Base-by-base conservation (phyloP, 140 eudicot genomes). In the Anethum foeniculum region DNA sequence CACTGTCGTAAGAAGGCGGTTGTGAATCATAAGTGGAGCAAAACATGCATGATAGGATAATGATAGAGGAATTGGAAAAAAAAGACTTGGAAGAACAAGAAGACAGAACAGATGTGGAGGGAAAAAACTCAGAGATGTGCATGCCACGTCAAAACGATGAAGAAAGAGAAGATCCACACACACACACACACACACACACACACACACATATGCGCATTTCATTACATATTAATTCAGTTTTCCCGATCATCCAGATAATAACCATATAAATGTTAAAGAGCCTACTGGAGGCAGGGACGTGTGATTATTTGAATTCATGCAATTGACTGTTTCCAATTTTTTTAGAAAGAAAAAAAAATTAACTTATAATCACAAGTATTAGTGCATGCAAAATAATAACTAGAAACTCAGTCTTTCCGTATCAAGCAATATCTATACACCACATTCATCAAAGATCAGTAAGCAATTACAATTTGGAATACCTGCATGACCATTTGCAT, bases 401-500 rank as follows among this genome's bases (percentile, higher is more conserved):
- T 1, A 19, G 3, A 23, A 14, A 34, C 32, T 76, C 49, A 34
- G 46, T 41, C 38, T 56, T 41, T 77, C 52, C 34, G 6, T 34
- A n/a, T 34, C 16, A 39, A 34, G 18, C 25, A 36, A 7, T 38
- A 51, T 51, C 32, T 77, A 15, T 27, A 39, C 58, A 21, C 73
- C 41, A 28, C 10, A 21, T 78, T 23, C 28, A 56, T 30, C 28
- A 15, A 62, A 12, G 30, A 78, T n/a, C 23, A 39, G 34, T 62
- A 34, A 5, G 58, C 75, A 81, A 25, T 38, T 60, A 72, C 25
- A 25, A 81, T 52, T n/a, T 73, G 84, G 71, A 67, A 47, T 85
- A 94, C 99, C 99, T 94, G 98, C 99, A 94, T 92, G 88, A 92
- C 92, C 99, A 94, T 94, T 83, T 94, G 99, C 84, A 94, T 81